phyloP scores from a whole-genome alignment of 768 basidiomycete genomes.

The Brasilioporus rufonigricans region DNA sequence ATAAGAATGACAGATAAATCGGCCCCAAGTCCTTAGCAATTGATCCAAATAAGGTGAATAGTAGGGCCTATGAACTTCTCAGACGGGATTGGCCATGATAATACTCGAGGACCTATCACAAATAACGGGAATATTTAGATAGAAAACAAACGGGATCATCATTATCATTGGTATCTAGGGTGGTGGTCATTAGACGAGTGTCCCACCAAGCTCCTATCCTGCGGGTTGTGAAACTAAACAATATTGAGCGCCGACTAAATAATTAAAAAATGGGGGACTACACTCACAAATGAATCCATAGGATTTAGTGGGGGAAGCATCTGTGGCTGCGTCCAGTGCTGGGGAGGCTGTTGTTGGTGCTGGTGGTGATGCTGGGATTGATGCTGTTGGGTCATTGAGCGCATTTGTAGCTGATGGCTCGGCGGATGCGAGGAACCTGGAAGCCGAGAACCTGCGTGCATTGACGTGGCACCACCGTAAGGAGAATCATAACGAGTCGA shows the following conservation, averaged over 20 bases:
- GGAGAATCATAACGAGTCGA: constrained; percentile 50
- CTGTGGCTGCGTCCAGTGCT: constrained; percentile 54
- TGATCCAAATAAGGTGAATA: constrained; percentile 41
- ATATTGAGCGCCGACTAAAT: constrained; percentile 11
- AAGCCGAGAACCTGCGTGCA: constrained; percentile 40
- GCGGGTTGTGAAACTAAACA: constrained; percentile 31
- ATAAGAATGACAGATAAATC: constrained; percentile 34
- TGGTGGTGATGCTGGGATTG: constrained; percentile 25
- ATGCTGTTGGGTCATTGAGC: constrained; percentile 48
- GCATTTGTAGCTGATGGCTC: constrained; percentile 41
- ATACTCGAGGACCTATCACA: constrained; percentile 45
- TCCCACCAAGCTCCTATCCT: constrained; percentile 51
- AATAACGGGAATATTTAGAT: constrained; percentile 40
- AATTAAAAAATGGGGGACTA: background rate
- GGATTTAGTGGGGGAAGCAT: constrained; percentile 47
- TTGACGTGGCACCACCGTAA: constrained; percentile 37
- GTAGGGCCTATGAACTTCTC: constrained; percentile 42
- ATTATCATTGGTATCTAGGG: constrained; percentile 50
- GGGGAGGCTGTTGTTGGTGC: constrained; percentile 14
- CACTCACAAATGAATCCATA: constrained; percentile 65
- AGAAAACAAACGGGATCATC: constrained; percentile 29
- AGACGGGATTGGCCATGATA: constrained; percentile 42
- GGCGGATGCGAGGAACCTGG: constrained; percentile 30
- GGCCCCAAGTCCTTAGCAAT: constrained; percentile 30
- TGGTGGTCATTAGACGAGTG: constrained; percentile 46